Base-by-base conservation (phyloP, 108 stramenopile species). In the Nitzschia inconspicua region DNA sequence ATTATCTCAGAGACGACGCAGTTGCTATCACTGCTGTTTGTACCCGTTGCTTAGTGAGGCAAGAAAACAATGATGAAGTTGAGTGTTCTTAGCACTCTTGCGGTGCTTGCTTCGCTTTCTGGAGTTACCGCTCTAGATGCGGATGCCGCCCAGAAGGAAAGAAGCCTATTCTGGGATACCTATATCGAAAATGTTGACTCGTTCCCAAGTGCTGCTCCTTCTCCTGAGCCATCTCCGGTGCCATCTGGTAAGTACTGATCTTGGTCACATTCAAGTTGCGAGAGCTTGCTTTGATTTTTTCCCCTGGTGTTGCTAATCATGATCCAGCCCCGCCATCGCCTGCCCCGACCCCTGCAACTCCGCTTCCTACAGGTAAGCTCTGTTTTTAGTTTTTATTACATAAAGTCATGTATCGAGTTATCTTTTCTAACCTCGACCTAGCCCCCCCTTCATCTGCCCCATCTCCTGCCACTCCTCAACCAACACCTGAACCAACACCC, bases 131-230 rank as follows among this genome's bases (percentile, higher is more conserved):
- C 50, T 30, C 7, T 11, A 30, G 37, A 39, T 1, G 56, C 39
- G 16, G 56, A 26, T 20, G 10, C 19, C 23, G 5, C 32, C 16
- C 18, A 26, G 8, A 27, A 13, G 24, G 65, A 57, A 48, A 39
- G 39, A 27, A 36, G 24, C 49, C 13, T 4, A 1, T 66, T 47
- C 30, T 66, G 65, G 65, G 31, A 35, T 4, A 31, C 23, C 6
- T 66, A 49, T 29, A 26, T 57, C 3, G 54, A 66, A 25, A 36
- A 27, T 7, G 47, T 66, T 25, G 56, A 66, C 23, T 56, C 54
- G 25, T 66, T 66, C 37, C 65, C 65, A 9, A 55, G 44, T 34
- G 53, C 64, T 6, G 53, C 63, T 18, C 63, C 63, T 20, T 44
- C 63, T 29, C 52, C 63, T 44, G 41, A 26, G 0, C 63, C 63